phyloP scores from a whole-genome alignment of 108 stramenopile genomes.

The Phaeodactylum tricornutum region DNA sequence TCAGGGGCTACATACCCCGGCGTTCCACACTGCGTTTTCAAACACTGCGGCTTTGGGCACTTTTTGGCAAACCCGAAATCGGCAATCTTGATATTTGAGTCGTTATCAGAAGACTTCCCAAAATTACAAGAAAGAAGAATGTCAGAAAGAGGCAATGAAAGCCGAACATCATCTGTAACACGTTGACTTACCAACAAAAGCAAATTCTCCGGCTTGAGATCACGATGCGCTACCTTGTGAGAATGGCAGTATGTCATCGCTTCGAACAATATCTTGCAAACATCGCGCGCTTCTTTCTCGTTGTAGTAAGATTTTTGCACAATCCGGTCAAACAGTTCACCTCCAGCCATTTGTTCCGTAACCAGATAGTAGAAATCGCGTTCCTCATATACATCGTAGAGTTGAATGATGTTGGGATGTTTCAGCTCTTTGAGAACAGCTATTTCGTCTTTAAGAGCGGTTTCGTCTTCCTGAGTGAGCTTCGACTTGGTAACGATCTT shows the following conservation, averaged over 20 bases:
- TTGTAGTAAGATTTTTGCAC: slow-evolving; percentile 80
- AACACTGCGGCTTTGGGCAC: slow-evolving; percentile 43
- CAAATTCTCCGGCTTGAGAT: slow-evolving; percentile 89
- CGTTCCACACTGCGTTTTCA: slow-evolving; percentile 93
- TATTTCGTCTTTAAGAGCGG: slow-evolving; percentile 75
- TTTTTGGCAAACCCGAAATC: slow-evolving; percentile 98
- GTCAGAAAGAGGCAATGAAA: not conserved
- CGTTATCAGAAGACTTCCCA: slow-evolving; percentile 51
- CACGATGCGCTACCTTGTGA: slow-evolving; percentile 72
- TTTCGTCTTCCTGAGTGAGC: slow-evolving; percentile 71
- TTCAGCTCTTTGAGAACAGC: slow-evolving; percentile 43
- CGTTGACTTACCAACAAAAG: slow-evolving; percentile 37
- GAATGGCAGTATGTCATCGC: slow-evolving; percentile 81
- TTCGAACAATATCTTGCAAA: slow-evolving; percentile 52
- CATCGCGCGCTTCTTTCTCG: slow-evolving; percentile 72
- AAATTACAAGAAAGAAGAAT: not conserved
- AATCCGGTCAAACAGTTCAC: slow-evolving; percentile 90
- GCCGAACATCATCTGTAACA: not conserved
- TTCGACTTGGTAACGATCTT: slow-evolving; percentile 81
- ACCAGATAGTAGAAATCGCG: slow-evolving; percentile 76
- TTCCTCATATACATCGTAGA: slow-evolving; percentile 90
- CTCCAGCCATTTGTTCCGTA: slow-evolving; percentile 82
- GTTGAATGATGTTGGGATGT: slow-evolving; percentile 57
- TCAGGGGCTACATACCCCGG: slow-evolving; percentile 92
- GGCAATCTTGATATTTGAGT: slow-evolving; percentile 92